Conservation (phyloP, 2,329 filamentous ascomycete species). For the Chaetothyriales sp. region DNA sequence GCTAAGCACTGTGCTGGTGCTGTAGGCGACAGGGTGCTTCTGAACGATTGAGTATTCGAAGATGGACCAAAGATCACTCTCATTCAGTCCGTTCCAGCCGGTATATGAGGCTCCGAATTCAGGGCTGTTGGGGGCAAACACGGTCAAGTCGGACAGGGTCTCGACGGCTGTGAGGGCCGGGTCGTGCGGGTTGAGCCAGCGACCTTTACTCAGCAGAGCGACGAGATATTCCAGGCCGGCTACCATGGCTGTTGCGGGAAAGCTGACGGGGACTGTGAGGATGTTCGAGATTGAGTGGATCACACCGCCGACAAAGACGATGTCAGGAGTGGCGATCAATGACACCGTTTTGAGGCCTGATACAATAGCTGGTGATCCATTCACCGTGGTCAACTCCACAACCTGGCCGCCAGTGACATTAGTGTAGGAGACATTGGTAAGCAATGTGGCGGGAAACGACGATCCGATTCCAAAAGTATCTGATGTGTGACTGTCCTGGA, state of each 20-base stretch:
- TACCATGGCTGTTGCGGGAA: constrained; percentile 29
- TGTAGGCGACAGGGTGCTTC: constrained; percentile 40
- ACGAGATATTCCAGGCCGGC: constrained; percentile 35
- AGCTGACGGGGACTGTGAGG: constrained; percentile 33
- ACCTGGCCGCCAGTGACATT: constrained; percentile 49
- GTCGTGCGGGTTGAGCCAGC: constrained; percentile 15
- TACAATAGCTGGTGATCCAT: constrained; percentile 36
- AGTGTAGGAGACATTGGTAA: constrained; percentile 39
- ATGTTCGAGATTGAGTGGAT: constrained; percentile 42
- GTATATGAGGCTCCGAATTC: constrained; percentile 47
- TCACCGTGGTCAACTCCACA: constrained; percentile 33
- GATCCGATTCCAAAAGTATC: constrained; percentile 19
- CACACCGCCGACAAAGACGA: constrained; percentile 42
- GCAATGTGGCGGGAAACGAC: constrained; percentile 34
- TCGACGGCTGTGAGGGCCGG: constrained; percentile 23
- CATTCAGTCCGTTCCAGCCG: constrained; percentile 34
- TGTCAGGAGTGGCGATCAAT: constrained; percentile 34
- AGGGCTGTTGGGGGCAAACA: constrained; percentile 50
- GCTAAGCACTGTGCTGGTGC: constrained; percentile 29
- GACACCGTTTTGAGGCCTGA: constrained; percentile 40
- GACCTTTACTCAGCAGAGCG: constrained; percentile 34
- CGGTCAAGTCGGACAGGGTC: constrained; percentile 35
- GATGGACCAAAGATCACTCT: constrained; percentile 37
- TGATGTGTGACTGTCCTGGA: constrained; percentile 38
- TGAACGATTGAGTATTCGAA: constrained; percentile 53